Evolutionary conservation across 495 filamentous ascomycete species (phyloP), one percentile per base, ranked within the genome.

Genomic region (Hypoxylon crocopeplum): DNA sequence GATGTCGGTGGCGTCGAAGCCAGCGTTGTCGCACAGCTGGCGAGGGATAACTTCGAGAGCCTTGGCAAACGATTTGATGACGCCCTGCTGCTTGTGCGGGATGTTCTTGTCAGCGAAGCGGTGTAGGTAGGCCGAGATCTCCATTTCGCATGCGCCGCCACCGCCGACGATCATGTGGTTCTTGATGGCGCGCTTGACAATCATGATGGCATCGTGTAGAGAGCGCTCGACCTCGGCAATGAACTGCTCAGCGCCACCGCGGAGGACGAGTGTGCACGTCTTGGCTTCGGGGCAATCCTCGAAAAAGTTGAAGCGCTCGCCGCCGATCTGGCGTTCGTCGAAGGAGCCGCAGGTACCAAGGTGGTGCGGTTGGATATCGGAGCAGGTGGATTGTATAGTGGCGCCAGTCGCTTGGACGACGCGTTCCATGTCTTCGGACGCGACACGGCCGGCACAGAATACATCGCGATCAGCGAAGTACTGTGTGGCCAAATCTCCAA

Each of bases 151-250:
- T 11, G 94, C 93, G 67, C 94, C 94, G 61, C 94, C 94, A 54
- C 94, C 94, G 20, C 93, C 94, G 25, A 98, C 94, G 66, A 98
- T 97, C 64, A 84, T 89, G 58, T 88, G 86, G 77, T 98, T 93
- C 78, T 89, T 89, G 70, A 97, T 89, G 21, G 93, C 90, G 40
- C 95, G 92, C 82, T 97, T 97, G 60, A 98, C 94, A 61, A 98
- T 94, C 94, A 98, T 98, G 78, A 98, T 97, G 34, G 93, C 94
- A 70, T 98, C 94, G 76, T 98, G 94, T 52, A 98, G 82, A 71
- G 90, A 95, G 33, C 94, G 88, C 80, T 98, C 94, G 0, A 97
- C 93, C 73, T 98, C 94, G 34, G 94, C 94, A 67, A 98, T 98
- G 80, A 98, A 98, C 72, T 98, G 94, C 80, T 98, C 94, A 21